These are phyloP conservation scores for Venturia pyrina DNA, from an alignment of 2,329 filamentous ascomycete species.

Conservation along the genomic window DNA sequence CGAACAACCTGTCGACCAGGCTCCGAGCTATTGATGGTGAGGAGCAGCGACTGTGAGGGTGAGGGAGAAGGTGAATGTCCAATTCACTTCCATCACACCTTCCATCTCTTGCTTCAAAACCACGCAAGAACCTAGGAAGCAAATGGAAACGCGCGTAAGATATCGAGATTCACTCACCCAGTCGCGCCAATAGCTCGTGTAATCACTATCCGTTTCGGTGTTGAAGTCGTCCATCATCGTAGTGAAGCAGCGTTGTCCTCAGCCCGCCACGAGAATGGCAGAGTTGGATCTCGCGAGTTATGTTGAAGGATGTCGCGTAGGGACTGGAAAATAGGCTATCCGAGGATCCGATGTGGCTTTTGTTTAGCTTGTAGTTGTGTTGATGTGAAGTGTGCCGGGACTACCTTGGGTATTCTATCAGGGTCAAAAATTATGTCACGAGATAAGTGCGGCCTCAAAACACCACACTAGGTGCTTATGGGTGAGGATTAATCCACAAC, in stretches of 20 bases:
- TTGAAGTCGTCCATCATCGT: constrained; percentile 89
- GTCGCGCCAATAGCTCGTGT: constrained; percentile 98
- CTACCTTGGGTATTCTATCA: too few species aligned
- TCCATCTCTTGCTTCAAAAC: not conserved
- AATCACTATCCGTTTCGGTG: constrained; percentile 96
- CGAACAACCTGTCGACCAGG: not conserved
- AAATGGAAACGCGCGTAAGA: not conserved
- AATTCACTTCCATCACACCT: not conserved
- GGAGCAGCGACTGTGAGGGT: not conserved
- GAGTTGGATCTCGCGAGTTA: not conserved
- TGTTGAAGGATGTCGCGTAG: not conserved
- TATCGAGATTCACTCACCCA: constrained; percentile 62
- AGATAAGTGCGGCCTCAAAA: not conserved
- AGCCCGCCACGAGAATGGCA: not conserved
- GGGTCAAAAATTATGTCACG: not conserved
- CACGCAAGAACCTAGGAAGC: not conserved
- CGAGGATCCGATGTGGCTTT: not conserved
- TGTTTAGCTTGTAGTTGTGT: not conserved
- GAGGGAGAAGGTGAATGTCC: not conserved
- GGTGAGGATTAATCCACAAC: too few species aligned
- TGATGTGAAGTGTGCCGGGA: not conserved
- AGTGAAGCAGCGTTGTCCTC: not conserved
- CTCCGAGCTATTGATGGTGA: not conserved
- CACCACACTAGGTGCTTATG: too few species aligned
- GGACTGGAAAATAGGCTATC: not conserved